These are phyloP conservation scores for Fusarium sp. DNA, from an alignment of 2,329 filamentous ascomycete species.

Conservation along the genomic window DNA sequence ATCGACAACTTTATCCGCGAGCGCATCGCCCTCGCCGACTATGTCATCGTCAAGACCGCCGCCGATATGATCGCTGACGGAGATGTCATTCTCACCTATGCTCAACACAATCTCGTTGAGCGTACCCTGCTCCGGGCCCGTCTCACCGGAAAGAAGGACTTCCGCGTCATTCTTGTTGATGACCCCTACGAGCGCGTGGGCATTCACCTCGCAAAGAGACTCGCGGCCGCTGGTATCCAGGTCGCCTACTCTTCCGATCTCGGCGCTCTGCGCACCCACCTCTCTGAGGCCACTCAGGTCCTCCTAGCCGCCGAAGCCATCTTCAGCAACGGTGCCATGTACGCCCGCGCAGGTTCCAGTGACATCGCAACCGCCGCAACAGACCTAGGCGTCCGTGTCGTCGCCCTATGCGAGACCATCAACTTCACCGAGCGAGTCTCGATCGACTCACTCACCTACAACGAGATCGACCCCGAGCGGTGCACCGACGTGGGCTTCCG, in stretches of 20 bases:
- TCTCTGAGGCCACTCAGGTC: slow-evolving; percentile 75
- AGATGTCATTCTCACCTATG: slow-evolving; percentile 88
- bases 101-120: slow-evolving; percentile 87
- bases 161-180: slow-evolving; percentile 88
- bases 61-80: slow-evolving; percentile 80
- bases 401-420: slow-evolving; percentile 92
- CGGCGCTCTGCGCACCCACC: slow-evolving; percentile 78
- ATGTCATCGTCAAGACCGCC: slow-evolving; percentile 83
- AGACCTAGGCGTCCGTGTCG: slow-evolving; percentile 79
- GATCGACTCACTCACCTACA: slow-evolving; percentile 91
- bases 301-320: slow-evolving; percentile 93
- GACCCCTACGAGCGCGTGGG: slow-evolving; percentile 66
- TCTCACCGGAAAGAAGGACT: slow-evolving; percentile 71
- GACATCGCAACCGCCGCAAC: slow-evolving; percentile 86
- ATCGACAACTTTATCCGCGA: slow-evolving; percentile 94
- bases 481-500: slow-evolving; percentile 65
- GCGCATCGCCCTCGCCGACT: slow-evolving; percentile 86
- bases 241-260: slow-evolving; percentile 84
- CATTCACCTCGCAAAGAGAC: slow-evolving; percentile 71
- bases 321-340: slow-evolving; percentile 93
- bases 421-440: slow-evolving; percentile 91
- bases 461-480: slow-evolving; percentile 86
- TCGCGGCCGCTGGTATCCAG: slow-evolving; percentile 75
- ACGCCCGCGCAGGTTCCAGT: slow-evolving; percentile 87
- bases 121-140: slow-evolving; percentile 81